Percentiles rank a stretch among this genome's conserved stretches.
Conservation (phyloP, 139 green algal genomes). For the Astrephomene gubernaculifera region DNA sequence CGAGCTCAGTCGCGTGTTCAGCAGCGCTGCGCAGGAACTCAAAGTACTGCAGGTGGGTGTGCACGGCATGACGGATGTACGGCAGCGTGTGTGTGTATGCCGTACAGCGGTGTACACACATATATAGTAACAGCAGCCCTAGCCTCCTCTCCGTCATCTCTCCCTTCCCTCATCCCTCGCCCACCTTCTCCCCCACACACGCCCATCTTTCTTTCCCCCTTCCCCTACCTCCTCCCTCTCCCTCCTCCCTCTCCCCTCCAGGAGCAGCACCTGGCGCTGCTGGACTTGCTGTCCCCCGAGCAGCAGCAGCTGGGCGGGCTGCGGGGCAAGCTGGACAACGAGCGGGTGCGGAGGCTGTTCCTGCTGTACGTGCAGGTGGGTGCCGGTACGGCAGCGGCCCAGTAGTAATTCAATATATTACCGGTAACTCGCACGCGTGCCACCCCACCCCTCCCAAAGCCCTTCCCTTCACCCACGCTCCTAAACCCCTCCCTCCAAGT, state of each 20-base stretch:
- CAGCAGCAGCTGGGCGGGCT: conserved; percentile 1
- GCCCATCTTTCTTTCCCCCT: too few relatives aligned
- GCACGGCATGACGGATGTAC: not conserved
- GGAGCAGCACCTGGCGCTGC: conserved; percentile 42
- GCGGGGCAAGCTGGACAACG: conserved; percentile 56
- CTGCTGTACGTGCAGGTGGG: conserved; percentile 49
- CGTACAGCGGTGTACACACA: too few relatives aligned
- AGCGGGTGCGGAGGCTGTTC: conserved; percentile 52
- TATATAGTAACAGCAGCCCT: too few relatives aligned
- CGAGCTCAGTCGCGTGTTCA: conserved; percentile 21
- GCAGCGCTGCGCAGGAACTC: conserved; percentile 55
- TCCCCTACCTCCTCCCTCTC: not conserved
- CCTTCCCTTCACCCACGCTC: not conserved
- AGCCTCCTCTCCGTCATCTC: too few relatives aligned
- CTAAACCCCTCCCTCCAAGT: not conserved
- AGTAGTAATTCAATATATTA: too few relatives aligned
- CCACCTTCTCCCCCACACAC: too few relatives aligned
- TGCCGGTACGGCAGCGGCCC: not conserved
- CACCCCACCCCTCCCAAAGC: too few relatives aligned
- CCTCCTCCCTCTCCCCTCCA: conserved; percentile 31
- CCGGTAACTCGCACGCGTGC: too few relatives aligned
- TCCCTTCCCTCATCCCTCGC: too few relatives aligned
- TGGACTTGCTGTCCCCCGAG: conserved; percentile 30
- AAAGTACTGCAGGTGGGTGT: conserved; percentile 47
- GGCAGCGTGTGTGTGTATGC: too few relatives aligned